Percentiles rank a stretch among this genome's conserved stretches.
Conservation (phyloP, 2,329 filamentous ascomycete species). For the Chaetomiaceae sp. region DNA sequence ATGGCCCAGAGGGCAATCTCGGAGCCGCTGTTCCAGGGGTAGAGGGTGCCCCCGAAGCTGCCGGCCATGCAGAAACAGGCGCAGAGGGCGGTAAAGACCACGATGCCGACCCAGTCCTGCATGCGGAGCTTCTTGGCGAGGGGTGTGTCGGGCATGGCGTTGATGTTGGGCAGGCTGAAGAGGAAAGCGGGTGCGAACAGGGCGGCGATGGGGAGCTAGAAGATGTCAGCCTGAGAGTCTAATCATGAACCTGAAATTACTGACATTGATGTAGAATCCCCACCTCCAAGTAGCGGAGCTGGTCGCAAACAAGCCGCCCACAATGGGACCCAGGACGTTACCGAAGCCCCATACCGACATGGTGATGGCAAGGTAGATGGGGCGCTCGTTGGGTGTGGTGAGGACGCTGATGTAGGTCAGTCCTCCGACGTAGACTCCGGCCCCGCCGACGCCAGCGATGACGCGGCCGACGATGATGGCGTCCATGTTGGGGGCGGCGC, state of each 20-base stretch:
- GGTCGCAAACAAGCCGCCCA: slow-evolving; percentile 44
- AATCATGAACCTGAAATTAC: too few species aligned
- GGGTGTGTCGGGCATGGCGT: too few species aligned
- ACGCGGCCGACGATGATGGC: slow-evolving; percentile 46
- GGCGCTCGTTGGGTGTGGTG: slow-evolving; percentile 28
- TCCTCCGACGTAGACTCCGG: slow-evolving; percentile 39
- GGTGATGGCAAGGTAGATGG: slow-evolving; percentile 28
- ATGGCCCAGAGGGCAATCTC: slow-evolving; percentile 46
- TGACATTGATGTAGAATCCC: slow-evolving; percentile 56
- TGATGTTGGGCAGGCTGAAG: slow-evolving; percentile 28
- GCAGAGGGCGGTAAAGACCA: slow-evolving; percentile 41
- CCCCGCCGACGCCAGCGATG: slow-evolving; percentile 42
- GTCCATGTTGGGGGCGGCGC: slow-evolving; percentile 40
- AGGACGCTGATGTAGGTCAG: slow-evolving; percentile 33
- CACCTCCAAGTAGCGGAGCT: slow-evolving; percentile 42
- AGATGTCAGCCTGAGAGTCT: too few species aligned
- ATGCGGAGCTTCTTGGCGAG: slow-evolving; percentile 1
- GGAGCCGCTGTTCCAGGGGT: slow-evolving; percentile 41
- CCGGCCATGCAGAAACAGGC: slow-evolving; percentile 44
- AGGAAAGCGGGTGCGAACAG: slow-evolving; percentile 30
- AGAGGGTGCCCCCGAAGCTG: slow-evolving; percentile 47
- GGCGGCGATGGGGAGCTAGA: slow-evolving; percentile 44
- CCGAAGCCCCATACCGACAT: slow-evolving; percentile 41
- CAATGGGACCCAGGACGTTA: slow-evolving; percentile 43
- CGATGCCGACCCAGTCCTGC: slow-evolving; percentile 36